Conservation (phyloP, 805 yeast species). For the Candida peoriensis region DNA sequence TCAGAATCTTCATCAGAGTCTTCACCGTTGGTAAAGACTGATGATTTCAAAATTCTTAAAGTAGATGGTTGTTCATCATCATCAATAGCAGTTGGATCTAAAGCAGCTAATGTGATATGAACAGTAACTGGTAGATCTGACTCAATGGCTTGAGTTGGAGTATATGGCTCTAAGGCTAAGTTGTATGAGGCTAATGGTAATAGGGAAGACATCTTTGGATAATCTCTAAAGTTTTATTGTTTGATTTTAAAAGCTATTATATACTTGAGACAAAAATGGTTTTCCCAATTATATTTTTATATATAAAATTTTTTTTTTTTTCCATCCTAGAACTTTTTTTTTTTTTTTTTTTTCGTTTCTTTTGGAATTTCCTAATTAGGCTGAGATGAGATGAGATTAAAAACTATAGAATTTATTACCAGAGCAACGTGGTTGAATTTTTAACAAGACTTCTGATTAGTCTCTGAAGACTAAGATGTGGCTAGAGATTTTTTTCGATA, state of each 20-base stretch:
- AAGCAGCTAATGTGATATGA: constrained; percentile 90
- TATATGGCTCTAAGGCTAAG: constrained; percentile 80
- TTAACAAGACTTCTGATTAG: too few species aligned
- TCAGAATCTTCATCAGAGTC: constrained; percentile 30
- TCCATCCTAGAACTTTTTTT: constrained; percentile 2
- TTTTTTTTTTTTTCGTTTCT: constrained; percentile 19
- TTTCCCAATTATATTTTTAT: constrained; percentile 4
- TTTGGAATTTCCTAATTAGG: constrained; percentile 23
- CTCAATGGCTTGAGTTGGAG: constrained; percentile 82
- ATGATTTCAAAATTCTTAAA: constrained; percentile 71
- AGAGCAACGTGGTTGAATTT: too few species aligned
- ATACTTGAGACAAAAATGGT: constrained; percentile 2
- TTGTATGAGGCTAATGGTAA: constrained; percentile 85
- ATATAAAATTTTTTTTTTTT: constrained; percentile 3
- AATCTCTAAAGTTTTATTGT: background rate
- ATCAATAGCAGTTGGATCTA: constrained; percentile 85
- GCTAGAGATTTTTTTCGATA: background rate
- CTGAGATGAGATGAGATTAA: constrained; percentile 11
- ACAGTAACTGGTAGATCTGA: constrained; percentile 85
- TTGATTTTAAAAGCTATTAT: background rate
- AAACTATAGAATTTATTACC: background rate
- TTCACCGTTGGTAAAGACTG: constrained; percentile 46
- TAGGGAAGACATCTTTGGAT: constrained; percentile 53
- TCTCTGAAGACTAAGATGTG: too few species aligned
- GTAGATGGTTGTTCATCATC: constrained; percentile 82